Conservation (phyloP, 2,329 filamentous ascomycete species). For the Pezicula radicicola region DNA sequence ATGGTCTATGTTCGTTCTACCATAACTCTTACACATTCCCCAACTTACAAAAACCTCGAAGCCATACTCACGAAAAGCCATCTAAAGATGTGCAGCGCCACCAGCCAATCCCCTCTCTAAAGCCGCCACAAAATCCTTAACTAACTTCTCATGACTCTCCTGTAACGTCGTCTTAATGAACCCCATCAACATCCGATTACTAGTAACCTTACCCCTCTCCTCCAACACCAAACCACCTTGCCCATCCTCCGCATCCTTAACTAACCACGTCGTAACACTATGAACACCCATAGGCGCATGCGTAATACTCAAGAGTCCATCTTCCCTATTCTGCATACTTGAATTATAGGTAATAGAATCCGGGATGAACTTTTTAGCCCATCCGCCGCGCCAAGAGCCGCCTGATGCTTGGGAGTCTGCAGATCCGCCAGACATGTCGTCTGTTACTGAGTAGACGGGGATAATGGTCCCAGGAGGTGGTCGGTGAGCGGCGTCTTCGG, state of each 20-base stretch:
- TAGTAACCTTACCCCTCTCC: conserved; percentile 77
- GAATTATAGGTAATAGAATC: conserved; percentile 21
- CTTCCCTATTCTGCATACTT: conserved; percentile 13
- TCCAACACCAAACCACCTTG: conserved; percentile 75
- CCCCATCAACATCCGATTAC: conserved; percentile 68
- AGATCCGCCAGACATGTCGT: conserved; percentile 39
- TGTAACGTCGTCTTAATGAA: conserved; percentile 82
- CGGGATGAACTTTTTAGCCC: conserved; percentile 38
- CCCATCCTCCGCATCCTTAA: conserved; percentile 65
- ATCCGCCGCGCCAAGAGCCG: conserved; percentile 74
- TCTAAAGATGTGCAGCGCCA: no score
- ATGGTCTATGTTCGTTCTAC: no score
- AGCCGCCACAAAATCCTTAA: conserved; percentile 55
- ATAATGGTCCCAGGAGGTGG: conserved; percentile 39
- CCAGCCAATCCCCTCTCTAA: conserved; percentile 30
- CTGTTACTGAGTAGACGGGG: conserved; percentile 21
- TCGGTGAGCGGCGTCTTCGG: conserved; percentile 56
- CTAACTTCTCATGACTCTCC: conserved; percentile 67
- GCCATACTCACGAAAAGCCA: no score
- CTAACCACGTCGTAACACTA: conserved; percentile 64
- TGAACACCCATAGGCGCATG: conserved; percentile 27
- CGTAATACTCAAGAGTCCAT: conserved; percentile 23
- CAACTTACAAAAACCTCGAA: no score
- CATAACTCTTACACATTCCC: no score
- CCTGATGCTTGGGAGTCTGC: conserved; percentile 63